phyloP scores from a whole-genome alignment of 192 early-diverging fungal species.

The Umbelopsis ramanniana region DNA sequence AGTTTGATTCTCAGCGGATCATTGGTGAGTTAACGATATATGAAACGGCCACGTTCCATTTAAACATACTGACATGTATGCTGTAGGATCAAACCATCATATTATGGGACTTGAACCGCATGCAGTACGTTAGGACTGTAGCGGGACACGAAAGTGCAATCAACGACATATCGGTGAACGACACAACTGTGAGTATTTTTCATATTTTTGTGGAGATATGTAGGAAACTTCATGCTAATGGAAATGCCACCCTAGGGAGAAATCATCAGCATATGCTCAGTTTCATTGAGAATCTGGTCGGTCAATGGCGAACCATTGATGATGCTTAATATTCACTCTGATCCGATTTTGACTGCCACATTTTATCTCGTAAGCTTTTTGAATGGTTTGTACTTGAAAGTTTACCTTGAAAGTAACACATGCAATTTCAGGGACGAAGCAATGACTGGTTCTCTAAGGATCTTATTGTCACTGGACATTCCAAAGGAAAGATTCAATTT shows the following conservation, averaged over 20 bases:
- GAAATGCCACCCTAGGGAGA: slow-evolving; percentile 47
- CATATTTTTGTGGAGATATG: too few relatives aligned
- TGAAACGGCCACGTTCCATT: too few relatives aligned
- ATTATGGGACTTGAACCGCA: slow-evolving; percentile 69
- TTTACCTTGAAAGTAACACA: not conserved
- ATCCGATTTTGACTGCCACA: slow-evolving; percentile 55
- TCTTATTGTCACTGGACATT: slow-evolving; percentile 61
- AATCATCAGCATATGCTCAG: slow-evolving; percentile 64
- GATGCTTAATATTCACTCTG: slow-evolving; percentile 48
- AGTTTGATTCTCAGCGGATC: slow-evolving; percentile 65
- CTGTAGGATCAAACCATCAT: slow-evolving; percentile 62
- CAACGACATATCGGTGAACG: slow-evolving; percentile 56
- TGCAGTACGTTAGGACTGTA: slow-evolving; percentile 63
- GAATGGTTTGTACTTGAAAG: not conserved
- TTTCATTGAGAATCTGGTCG: slow-evolving; percentile 60
- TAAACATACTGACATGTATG: not conserved
- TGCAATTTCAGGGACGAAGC: slow-evolving; percentile 30
- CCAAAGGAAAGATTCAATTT: slow-evolving; percentile 53
- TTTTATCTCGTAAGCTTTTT: slow-evolving; percentile 50
- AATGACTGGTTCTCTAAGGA: slow-evolving; percentile 56
- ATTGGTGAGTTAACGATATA: slow-evolving; percentile 35
- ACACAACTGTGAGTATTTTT: slow-evolving; percentile 52
- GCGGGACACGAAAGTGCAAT: slow-evolving; percentile 56
- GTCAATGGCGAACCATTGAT: slow-evolving; percentile 69
- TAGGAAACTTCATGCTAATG: not conserved